Base-by-base conservation (phyloP, 2,329 filamentous ascomycete genomes). In the Neofusicoccum cordaticola region DNA sequence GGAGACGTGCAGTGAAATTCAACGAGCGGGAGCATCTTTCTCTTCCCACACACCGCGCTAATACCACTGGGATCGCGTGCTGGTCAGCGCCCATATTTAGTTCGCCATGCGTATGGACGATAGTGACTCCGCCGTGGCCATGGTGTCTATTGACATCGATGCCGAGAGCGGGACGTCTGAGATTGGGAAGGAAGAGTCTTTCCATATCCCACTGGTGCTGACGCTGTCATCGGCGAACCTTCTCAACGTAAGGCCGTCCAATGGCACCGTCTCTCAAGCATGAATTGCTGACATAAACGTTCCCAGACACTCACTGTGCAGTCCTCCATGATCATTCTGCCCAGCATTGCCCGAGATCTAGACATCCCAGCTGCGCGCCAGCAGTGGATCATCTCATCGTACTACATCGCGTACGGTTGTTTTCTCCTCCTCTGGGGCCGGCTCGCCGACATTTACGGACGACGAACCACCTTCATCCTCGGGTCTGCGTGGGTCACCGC, bases 381-480 rank as follows among this genome's bases (percentile, higher is more conserved):
- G 65, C 87, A 89, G 76, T 90, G 88, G 87, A 82, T 90, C 66
- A 80, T 90, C 0, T 90, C 87, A 0, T 84, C 87, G 0, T 90
- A 90, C 71, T 81, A 85, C 3, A 81, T 90, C 15, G 81, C 86
- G 0, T 90, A 90, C 69, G 88, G 87, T 52, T 90, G 87, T 73
- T 89, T 56, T 7, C n/a, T 56, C 7, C 77, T 90, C 15, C 79
- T 90, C 13, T 90, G 87, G 87, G 88, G 88, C 31, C 82, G 88
- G 19, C 82, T 90, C 22, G 88, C 85, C 63, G 88, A 90, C 72
- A 82, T 90, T 50, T 89, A 87, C 67, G 87, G 88, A 63, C 88
- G 88, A 72, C 82, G 87, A 8, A 77, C 83, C 50, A 87, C 90
- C 67, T 90, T 90, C 74, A 81, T 90, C 34, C 79, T 80, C 65